These are phyloP conservation scores for Ceriops decandra DNA, from an alignment of 345 rosid genomes.

Conservation along the genomic window DNA sequence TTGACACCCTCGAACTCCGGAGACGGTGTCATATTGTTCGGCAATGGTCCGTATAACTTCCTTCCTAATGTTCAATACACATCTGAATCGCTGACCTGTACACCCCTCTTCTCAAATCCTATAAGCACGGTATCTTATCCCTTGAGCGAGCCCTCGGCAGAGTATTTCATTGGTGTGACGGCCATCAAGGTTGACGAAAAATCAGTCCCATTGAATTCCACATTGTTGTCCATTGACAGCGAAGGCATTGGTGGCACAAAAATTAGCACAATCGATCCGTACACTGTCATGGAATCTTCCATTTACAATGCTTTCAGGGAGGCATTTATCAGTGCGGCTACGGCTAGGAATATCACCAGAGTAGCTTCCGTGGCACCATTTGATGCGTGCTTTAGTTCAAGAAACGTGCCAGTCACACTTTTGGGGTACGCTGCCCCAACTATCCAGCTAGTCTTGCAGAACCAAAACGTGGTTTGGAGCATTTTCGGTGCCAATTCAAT, in stretches of 20 bases:
- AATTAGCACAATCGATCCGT: constrained; percentile 67
- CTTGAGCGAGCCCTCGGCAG: constrained; percentile 21
- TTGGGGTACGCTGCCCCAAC: constrained; percentile 28
- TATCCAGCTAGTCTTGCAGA: constrained; percentile 20
- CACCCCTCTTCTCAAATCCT: constrained; percentile 22
- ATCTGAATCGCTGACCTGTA: constrained; percentile 14
- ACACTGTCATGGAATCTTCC: constrained; percentile 54
- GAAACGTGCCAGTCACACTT: constrained; percentile 30
- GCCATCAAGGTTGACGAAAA: constrained; percentile 22
- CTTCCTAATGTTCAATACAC: constrained; percentile 16
- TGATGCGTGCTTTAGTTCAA: constrained; percentile 48
- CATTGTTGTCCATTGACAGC: constrained; percentile 18
- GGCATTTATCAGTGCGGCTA: constrained; percentile 36
- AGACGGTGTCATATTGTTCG: constrained; percentile 32
- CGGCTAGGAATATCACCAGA: constrained; percentile 42
- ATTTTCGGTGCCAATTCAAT: constrained; percentile 31
- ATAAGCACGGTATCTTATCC: constrained; percentile 17
- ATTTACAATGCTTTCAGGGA: constrained; percentile 41
- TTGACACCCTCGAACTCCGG: constrained; percentile 24
- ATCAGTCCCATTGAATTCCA: constrained; percentile 9
- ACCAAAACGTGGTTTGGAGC: constrained; percentile 20
- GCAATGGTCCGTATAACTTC: constrained; percentile 27
- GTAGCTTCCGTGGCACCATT: constrained; percentile 52
- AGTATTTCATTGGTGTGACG: constrained; percentile 32
- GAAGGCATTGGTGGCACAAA: constrained; percentile 53